A percentile compares a stretch with the other conserved stretches of the same genome.
Evolutionary conservation across 225 moss, liverwort and hornwort species (phyloP).

Genomic region (Neckera pumila): DNA sequence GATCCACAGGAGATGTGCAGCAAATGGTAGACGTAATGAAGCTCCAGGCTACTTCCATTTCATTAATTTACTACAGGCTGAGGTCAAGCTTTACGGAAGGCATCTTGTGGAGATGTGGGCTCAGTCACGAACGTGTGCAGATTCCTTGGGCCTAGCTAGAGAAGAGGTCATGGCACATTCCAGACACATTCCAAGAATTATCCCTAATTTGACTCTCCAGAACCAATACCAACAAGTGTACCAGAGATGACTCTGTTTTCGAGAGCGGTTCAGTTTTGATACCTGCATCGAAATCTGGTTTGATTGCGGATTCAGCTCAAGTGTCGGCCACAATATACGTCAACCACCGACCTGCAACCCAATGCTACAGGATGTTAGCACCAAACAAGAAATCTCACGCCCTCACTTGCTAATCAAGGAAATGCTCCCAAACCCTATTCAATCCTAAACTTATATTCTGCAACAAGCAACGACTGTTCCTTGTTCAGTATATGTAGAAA

Average conservation of each 20-base stretch:
- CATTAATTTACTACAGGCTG: neutral
- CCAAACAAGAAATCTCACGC: neutral
- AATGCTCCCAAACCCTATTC: neutral
- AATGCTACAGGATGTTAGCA: neutral
- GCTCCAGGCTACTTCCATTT: neutral
- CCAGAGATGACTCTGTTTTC: neutral
- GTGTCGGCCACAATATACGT: neutral
- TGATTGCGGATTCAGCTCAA: neutral
- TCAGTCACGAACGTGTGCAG: neutral
- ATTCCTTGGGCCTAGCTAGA: neutral
- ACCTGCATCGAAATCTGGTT: neutral
- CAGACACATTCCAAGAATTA: neutral
- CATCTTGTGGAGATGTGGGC: neutral
- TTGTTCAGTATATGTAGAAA: neutral
- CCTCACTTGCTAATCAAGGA: neutral
- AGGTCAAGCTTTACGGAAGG: neutral
- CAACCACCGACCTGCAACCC: neutral
- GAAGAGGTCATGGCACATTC: neutral
- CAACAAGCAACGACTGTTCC: neutral
- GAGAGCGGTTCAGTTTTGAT: neutral
- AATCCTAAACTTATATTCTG: neutral
- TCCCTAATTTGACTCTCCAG: neutral
- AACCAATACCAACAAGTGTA: neutral
- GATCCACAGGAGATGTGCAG: neutral
- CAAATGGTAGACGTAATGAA: neutral